phyloP scores from a whole-genome alignment of 352 stramenopile species.

The Thalassiosira mediterranea region DNA sequence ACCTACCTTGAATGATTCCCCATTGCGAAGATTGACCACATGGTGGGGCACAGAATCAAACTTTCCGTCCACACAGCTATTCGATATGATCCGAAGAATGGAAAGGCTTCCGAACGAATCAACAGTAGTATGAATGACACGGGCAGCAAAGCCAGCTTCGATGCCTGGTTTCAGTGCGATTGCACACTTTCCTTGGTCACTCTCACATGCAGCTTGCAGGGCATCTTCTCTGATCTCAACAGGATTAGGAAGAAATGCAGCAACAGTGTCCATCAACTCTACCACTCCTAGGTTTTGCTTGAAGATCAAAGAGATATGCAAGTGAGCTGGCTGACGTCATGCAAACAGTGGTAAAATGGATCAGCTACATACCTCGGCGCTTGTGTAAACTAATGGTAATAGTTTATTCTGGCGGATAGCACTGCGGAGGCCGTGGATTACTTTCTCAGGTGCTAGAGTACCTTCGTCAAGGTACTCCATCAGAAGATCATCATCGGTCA shows the following conservation, averaged over 20 bases:
- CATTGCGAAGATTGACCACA: constrained; percentile 39
- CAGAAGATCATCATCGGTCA: constrained; percentile 47
- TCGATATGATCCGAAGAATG: constrained; percentile 41
- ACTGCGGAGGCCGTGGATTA: constrained; percentile 23
- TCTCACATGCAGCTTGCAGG: constrained; percentile 27
- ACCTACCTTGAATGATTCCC: constrained; percentile 38
- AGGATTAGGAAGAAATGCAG: constrained; percentile 27
- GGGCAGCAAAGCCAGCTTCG: constrained; percentile 44
- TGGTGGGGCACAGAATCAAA: constrained; percentile 35
- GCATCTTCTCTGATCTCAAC: constrained; percentile 32
- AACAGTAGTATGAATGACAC: constrained; percentile 40
- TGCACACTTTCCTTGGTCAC: constrained; percentile 21
- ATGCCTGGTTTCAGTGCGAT: constrained; percentile 31
- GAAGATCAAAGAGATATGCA: too few species aligned
- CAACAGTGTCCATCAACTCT: constrained; percentile 44
- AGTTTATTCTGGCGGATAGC: constrained; percentile 24
- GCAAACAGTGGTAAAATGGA: too few species aligned
- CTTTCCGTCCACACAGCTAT: constrained; percentile 16
- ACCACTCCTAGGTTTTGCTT: constrained; percentile 31
- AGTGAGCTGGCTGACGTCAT: too few species aligned
- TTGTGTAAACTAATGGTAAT: constrained; percentile 39
- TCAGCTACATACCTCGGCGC: too few species aligned
- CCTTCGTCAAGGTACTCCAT: constrained; percentile 41
- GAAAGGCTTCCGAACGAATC: constrained; percentile 41
- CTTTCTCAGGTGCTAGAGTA: constrained; percentile 12